Conservation (phyloP, 495 filamentous ascomycete species). For the Aspergillus hancockii region DNA sequence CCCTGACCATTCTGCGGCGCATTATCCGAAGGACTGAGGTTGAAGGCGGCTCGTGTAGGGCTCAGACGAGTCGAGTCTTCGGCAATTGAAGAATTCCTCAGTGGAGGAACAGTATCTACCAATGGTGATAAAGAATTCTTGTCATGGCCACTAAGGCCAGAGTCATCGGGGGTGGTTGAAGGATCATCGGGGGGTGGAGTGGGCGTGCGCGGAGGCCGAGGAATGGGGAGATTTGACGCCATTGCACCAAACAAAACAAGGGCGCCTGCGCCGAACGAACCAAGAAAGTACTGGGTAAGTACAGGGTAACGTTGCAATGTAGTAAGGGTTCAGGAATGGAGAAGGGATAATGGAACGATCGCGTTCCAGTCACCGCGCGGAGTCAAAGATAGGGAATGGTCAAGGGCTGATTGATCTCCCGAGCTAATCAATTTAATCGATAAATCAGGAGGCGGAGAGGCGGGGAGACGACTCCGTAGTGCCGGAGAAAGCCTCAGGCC, state of each 20-base stretch:
- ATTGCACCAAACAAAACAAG: conserved; percentile 30
- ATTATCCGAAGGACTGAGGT: conserved; percentile 38
- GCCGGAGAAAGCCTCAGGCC: conserved; percentile 21
- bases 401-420: neutral
- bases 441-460: conserved; percentile 11
- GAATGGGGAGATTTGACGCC: conserved; percentile 63
- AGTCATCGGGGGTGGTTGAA: conserved; percentile 13
- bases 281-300: neutral
- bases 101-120: conserved; percentile 47
- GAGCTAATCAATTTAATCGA: conserved; percentile 1
- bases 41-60: conserved; percentile 45
- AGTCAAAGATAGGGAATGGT: conserved; percentile 8
- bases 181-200: conserved; percentile 65
- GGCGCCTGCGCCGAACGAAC: conserved; percentile 12
- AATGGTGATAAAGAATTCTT: conserved; percentile 66
- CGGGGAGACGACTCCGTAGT: neutral
- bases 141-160: conserved; percentile 42
- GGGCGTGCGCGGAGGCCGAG: conserved; percentile 65
- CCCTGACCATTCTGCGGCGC: conserved; percentile 41
- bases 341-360: neutral
- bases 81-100: conserved; percentile 23
- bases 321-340: neutral
- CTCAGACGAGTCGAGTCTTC: conserved; percentile 36
- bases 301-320: neutral
- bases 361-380: conserved; percentile 8